Evolutionary conservation across 2,329 filamentous ascomycete genomes (phyloP).

Genomic region (Verticillium longisporum): DNA sequence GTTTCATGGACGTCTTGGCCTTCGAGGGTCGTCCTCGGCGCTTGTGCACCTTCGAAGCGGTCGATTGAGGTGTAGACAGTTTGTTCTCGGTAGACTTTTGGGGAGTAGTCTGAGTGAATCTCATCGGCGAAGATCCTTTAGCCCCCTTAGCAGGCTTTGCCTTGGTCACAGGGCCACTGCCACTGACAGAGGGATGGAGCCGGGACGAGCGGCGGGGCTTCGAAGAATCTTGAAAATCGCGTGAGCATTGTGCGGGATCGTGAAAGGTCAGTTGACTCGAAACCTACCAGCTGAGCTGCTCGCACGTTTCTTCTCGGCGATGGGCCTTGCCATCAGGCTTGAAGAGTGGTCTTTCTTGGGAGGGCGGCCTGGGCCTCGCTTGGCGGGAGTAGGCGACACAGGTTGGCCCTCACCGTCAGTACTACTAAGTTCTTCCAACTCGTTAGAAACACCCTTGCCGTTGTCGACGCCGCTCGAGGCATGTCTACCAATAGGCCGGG

Average conservation of each 20-base stretch:
- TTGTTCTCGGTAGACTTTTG: not conserved
- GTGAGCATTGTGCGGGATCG: not conserved
- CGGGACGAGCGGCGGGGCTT: not conserved
- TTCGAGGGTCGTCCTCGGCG: constrained; percentile 3
- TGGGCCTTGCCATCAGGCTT: not conserved
- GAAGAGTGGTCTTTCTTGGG: not conserved
- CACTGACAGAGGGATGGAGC: not conserved
- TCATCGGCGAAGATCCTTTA: not conserved
- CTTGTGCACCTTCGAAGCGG: not conserved
- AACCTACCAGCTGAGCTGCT: not conserved
- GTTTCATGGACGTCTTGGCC: constrained; percentile 5
- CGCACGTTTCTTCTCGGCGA: not conserved
- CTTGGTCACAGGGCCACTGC: constrained; percentile 11
- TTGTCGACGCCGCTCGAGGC: too few species aligned
- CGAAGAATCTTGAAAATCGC: not conserved
- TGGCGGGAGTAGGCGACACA: not conserved
- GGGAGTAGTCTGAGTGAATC: not conserved
- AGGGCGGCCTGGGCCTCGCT: not conserved
- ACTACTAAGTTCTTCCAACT: too few species aligned
- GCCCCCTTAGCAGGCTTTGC: not conserved
- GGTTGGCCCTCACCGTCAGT: too few species aligned
- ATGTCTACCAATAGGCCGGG: too few species aligned
- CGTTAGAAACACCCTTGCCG: too few species aligned
- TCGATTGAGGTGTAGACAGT: not conserved
- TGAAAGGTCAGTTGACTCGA: not conserved